Evolutionary conservation across 768 basidiomycete genomes (phyloP).

Genomic region (Cyclocybe aegerita): DNA sequence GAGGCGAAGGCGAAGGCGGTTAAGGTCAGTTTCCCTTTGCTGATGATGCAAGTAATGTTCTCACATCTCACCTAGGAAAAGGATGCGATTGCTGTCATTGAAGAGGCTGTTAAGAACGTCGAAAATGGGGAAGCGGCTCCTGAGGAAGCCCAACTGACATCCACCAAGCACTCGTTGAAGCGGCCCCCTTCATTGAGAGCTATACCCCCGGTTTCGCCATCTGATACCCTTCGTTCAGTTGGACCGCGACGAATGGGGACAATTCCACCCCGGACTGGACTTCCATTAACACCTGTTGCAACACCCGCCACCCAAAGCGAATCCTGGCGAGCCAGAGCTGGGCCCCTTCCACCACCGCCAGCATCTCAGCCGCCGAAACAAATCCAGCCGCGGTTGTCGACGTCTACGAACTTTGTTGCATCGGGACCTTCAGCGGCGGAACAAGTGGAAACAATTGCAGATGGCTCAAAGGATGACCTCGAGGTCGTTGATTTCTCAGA

Average conservation of each 20-base stretch:
- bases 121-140: constrained; percentile 1
- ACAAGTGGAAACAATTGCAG: constrained; percentile 43
- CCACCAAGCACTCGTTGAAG: constrained; percentile 18
- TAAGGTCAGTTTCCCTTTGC: constrained; percentile 5
- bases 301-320: constrained; percentile 39
- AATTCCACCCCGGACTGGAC: constrained; percentile 17
- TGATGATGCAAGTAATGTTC: background rate
- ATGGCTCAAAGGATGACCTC: constrained; percentile 55
- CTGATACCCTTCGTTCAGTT: constrained; percentile 26
- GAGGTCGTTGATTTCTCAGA: constrained; percentile 84
- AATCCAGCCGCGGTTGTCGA: constrained; percentile 22
- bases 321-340: constrained; percentile 66
- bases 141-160: constrained; percentile 4
- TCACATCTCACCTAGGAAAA: constrained; percentile 23
- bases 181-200: constrained; percentile 33
- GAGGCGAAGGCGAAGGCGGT: constrained; percentile 26
- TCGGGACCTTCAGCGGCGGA: constrained; percentile 38
- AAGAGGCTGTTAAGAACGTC: constrained; percentile 40
- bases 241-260: constrained; percentile 25
- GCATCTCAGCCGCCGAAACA: constrained; percentile 22
- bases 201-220: constrained; percentile 19
- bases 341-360: constrained; percentile 29
- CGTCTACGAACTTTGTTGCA: constrained; percentile 27
- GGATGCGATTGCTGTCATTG: constrained; percentile 43
- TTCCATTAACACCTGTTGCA: constrained; percentile 13